Base-by-base conservation (phyloP, 345 rosid genomes). In the Mangifera indica region DNA sequence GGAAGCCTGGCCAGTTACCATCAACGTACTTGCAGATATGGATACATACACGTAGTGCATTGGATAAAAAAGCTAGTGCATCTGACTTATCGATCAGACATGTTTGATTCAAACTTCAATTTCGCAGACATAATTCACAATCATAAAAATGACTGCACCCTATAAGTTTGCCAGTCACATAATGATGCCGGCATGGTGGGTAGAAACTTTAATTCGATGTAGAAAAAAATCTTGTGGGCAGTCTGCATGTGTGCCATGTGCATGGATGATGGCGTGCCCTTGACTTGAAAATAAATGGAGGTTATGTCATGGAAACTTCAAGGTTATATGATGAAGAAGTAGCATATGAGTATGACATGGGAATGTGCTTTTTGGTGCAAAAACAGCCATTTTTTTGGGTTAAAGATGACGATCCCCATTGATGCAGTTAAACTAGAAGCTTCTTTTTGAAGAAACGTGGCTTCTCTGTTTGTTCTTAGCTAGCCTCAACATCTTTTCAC, bases 221-320 rank as follows among this genome's bases (percentile, higher is more conserved):
- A 61, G 44, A 14, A 57, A 24, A 73, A 62, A 24, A 37, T 45
- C 11, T 44, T 63, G 53, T 64, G 21, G 55, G 21, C 40, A 58
- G 67, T 40, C 45, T 70, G 66, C 74, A 66, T 63, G 83, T 66
- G 56, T 55, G 72, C 76, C 82, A 71, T 76, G 82, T 76, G 82
- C 67, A 21, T 37, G 73, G 77, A 73, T 76, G 79, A 75, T 62
- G 74, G 13, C 29, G 21, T 22, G 34, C 49, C 49, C 51, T 69
- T 64, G 62, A 70, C 67, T 63, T 32, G 8, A 18, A 51, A 29
- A 48, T 61, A 21, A 81, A 57, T 74, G 72, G 20, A 26, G 75
- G 72, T 63, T 48, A 71, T 37, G 54, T 55, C 62, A 73, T 51
- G 52, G 60, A 53, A 49, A 49, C 18, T 15, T 20, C n/a, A 18